Conservation (phyloP, 2,329 filamentous ascomycete genomes). For the Dothistroma pini region DNA sequence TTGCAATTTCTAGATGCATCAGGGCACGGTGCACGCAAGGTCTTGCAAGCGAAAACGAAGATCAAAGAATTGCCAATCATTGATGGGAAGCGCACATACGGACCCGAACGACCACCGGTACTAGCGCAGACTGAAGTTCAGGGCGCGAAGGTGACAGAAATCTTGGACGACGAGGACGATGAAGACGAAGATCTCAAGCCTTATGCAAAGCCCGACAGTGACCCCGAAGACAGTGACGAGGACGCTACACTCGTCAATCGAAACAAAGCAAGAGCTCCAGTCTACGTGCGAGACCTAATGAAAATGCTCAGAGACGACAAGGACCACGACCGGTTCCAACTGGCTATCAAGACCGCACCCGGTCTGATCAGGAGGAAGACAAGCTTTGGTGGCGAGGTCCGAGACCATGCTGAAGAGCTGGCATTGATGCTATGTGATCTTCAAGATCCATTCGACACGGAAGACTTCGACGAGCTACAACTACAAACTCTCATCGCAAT, state of each 20-base stretch:
- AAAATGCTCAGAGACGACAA: constrained; percentile 74
- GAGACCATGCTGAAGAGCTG: constrained; percentile 77
- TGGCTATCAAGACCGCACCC: constrained; percentile 74
- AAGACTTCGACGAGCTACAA: constrained; percentile 69
- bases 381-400: constrained; percentile 82
- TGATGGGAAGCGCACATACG: constrained; percentile 32
- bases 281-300: constrained; percentile 87
- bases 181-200: constrained; percentile 64
- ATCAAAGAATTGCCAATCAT: constrained; percentile 20
- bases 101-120: constrained; percentile 29
- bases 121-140: constrained; percentile 28
- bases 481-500: constrained; percentile 80
- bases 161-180: constrained; percentile 40
- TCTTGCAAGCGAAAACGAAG: neutral
- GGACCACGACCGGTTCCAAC: constrained; percentile 75
- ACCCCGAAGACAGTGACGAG: constrained; percentile 87
- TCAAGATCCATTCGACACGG: constrained; percentile 79
- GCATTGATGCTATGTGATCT: constrained; percentile 72
- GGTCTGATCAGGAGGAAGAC: constrained; percentile 82
- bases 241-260: constrained; percentile 83
- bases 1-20: constrained; percentile 16
- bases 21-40: neutral
- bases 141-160: constrained; percentile 34
- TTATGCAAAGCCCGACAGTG: constrained; percentile 82
- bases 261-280: constrained; percentile 77